Evolutionary conservation across 805 yeast genomes (phyloP).

Genomic region (Starmerella potacharoeniae): DNA sequence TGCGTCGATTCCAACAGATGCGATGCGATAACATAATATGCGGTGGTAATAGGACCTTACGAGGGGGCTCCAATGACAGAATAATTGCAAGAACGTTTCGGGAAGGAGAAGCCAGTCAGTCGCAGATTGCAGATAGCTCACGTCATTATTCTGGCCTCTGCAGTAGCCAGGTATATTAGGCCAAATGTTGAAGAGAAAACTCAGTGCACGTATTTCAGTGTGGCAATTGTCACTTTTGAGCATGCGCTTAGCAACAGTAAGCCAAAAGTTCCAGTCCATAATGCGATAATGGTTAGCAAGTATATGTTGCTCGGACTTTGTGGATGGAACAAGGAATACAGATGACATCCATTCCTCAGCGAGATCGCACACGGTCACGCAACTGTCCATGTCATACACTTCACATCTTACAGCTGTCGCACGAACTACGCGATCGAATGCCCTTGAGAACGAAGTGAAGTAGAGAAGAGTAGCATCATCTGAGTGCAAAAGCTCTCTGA

Average conservation of each 20-base stretch:
- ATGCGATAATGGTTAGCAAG: slow-evolving; percentile 18
- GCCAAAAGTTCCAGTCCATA: slow-evolving; percentile 72
- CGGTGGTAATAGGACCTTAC: slow-evolving; percentile 59
- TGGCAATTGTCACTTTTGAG: slow-evolving; percentile 52
- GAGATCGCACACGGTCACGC: slow-evolving; percentile 32
- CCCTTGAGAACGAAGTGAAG: slow-evolving; percentile 26
- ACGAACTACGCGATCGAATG: slow-evolving; percentile 31
- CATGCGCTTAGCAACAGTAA: slow-evolving; percentile 46
- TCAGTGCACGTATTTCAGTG: slow-evolving; percentile 49
- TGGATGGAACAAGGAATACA: slow-evolving; percentile 15
- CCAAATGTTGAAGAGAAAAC: slow-evolving; percentile 66
- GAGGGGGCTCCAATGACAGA: slow-evolving; percentile 72
- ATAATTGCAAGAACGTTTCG: slow-evolving; percentile 42
- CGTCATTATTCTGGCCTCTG: slow-evolving; percentile 15
- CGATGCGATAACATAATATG: slow-evolving; percentile 55
- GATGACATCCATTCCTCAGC: slow-evolving; percentile 32
- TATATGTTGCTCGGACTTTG: slow-evolving; percentile 1
- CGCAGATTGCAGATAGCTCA: slow-evolving; percentile 39
- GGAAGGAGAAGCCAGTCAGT: slow-evolving; percentile 44
- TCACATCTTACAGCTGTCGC: slow-evolving; percentile 28
- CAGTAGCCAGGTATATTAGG: slow-evolving; percentile 35
- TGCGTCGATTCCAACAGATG: slow-evolving; percentile 24
- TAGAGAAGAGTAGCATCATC: slow-evolving; percentile 27
- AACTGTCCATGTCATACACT: slow-evolving; percentile 30
- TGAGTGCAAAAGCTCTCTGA: slow-evolving; percentile 32